A percentile compares a stretch with the other conserved stretches of the same genome.
Evolutionary conservation across 257 asterid species (phyloP).

Genomic region (Rehmannia glutinosa): DNA sequence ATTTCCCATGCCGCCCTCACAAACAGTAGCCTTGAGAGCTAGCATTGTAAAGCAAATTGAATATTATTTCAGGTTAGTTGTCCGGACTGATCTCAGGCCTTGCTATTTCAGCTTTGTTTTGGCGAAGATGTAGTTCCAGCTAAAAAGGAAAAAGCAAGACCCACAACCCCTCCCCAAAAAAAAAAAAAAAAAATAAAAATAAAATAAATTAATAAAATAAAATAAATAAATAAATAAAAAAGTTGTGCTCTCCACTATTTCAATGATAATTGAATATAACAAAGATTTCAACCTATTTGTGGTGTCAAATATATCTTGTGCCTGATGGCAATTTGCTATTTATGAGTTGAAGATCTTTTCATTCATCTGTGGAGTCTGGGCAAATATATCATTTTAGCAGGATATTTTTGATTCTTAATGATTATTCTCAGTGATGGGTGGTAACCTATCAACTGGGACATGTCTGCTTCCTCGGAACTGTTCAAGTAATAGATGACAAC

Average conservation of each 20-base stretch:
- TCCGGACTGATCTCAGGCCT: constrained; percentile 6
- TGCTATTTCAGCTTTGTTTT: constrained; percentile 3
- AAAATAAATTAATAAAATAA: too few relatives aligned
- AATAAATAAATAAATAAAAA: too few relatives aligned
- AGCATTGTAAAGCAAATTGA: constrained; percentile 76
- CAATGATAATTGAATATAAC: too few relatives aligned
- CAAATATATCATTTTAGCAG: neutral
- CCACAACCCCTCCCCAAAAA: neutral
- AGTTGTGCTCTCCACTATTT: too few relatives aligned
- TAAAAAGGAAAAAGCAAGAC: neutral
- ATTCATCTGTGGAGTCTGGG: neutral
- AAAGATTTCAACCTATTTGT: too few relatives aligned
- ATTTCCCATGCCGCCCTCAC: constrained; percentile 49
- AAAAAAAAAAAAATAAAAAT: too few relatives aligned
- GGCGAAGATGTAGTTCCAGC: constrained; percentile 9
- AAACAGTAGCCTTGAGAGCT: constrained; percentile 41
- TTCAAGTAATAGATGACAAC: neutral
- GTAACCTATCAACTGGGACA: neutral
- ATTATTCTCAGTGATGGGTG: neutral
- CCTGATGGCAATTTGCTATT: neutral
- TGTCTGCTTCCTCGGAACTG: neutral
- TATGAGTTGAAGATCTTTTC: neutral
- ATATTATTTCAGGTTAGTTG: constrained; percentile 84
- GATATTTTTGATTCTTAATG: neutral
- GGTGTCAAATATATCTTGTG: neutral